phyloP scores from a whole-genome alignment of 371 early-diverging fungal genomes.

The Mortierella sp. region DNA sequence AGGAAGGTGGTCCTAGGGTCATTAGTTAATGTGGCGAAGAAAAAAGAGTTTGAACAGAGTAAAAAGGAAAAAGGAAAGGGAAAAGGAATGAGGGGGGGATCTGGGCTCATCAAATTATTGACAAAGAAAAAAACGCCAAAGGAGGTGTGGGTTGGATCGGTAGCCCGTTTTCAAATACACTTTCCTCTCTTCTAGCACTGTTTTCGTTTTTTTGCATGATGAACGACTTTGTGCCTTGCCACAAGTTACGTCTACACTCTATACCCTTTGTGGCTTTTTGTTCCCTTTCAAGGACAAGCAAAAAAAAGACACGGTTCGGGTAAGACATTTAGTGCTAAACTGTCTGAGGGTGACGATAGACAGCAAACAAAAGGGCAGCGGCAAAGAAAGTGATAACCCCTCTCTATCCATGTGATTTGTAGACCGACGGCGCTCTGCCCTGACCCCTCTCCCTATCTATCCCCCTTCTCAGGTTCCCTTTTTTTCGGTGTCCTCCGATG shows the following conservation, averaged over 20 bases:
- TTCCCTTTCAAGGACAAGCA: not conserved
- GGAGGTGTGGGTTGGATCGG: not conserved
- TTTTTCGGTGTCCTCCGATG: not conserved
- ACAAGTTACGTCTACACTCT: not conserved
- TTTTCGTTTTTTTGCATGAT: not conserved
- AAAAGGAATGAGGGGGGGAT: not conserved
- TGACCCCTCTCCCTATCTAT: not conserved
- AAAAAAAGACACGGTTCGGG: not conserved
- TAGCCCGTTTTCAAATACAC: slow-evolving; percentile 1
- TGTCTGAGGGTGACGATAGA: not conserved
- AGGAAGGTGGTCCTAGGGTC: not conserved
- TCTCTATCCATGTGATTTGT: not conserved
- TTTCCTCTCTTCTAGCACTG: not conserved
- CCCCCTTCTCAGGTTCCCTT: not conserved
- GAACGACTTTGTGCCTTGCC: not conserved
- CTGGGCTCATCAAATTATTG: slow-evolving; percentile 5
- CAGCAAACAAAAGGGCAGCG: not conserved
- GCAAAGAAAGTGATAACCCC: not conserved
- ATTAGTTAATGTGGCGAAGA: slow-evolving; percentile 6
- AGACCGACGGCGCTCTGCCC: not conserved
- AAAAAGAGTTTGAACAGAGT: too few species aligned
- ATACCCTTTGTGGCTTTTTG: not conserved
- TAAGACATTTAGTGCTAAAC: not conserved
- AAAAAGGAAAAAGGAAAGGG: too few species aligned
- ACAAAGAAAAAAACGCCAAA: not conserved